Evolutionary conservation across 139 green algal genomes (phyloP).

Genomic region (Pleodorina starrii): DNA sequence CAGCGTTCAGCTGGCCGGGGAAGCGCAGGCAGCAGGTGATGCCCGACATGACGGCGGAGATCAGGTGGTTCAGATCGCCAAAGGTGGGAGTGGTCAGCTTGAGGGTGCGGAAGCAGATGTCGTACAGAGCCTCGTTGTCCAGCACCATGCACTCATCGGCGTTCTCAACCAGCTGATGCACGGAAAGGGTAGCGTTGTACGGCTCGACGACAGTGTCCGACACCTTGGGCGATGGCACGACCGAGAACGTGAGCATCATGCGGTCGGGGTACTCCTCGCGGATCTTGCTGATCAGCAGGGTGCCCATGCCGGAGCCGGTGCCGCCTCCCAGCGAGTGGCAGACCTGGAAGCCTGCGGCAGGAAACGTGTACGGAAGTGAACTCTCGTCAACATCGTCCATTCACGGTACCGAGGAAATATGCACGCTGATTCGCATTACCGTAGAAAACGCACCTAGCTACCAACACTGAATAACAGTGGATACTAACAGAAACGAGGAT

Average conservation of each 20-base stretch:
- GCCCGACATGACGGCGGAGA: slow-evolving; percentile 99
- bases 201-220: slow-evolving; percentile 99
- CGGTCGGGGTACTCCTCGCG: slow-evolving; percentile 98
- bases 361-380: no score
- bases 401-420: no score
- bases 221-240: slow-evolving; percentile 99
- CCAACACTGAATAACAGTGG: no score
- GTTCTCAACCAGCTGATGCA: slow-evolving; percentile 99
- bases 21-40: slow-evolving; percentile 99
- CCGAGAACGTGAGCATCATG: slow-evolving; percentile 99
- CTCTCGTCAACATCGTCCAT: no score
- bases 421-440: no score
- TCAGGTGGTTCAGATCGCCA: slow-evolving; percentile 98
- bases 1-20: slow-evolving; percentile 98
- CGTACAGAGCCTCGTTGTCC: slow-evolving; percentile 98
- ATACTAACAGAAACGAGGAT: no score
- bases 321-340: slow-evolving; percentile 96
- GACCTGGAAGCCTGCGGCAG: slow-evolving; percentile 92
- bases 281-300: slow-evolving; percentile 98
- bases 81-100: slow-evolving; percentile 99
- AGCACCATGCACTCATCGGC: slow-evolving; percentile 99
- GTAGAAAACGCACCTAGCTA: no score
- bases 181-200: slow-evolving; percentile 99
- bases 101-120: slow-evolving; percentile 99
- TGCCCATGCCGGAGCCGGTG: slow-evolving; percentile 98